Evolutionary conservation across 108 stramenopile species (phyloP).

Genomic region (Pseudonitzschia delicatissima): DNA sequence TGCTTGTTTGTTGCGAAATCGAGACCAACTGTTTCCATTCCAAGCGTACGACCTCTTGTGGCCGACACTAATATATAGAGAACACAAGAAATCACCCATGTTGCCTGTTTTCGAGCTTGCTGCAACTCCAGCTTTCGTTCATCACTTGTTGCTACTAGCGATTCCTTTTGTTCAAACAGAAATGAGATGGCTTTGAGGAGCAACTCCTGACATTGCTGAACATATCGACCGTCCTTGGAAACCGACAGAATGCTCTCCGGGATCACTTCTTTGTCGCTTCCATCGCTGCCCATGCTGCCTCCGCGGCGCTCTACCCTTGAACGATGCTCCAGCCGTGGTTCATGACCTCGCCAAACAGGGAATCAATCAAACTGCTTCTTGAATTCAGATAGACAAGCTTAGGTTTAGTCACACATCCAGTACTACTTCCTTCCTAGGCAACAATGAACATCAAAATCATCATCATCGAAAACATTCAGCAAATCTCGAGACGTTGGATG

Average conservation of each 20-base stretch:
- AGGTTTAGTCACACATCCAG: too few relatives aligned
- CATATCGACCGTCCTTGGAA: constrained; percentile 45
- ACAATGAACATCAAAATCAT: too few relatives aligned
- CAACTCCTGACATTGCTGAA: constrained; percentile 25
- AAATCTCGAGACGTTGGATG: too few relatives aligned
- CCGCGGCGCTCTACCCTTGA: background rate
- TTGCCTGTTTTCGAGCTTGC: background rate
- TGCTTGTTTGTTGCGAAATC: constrained; percentile 7
- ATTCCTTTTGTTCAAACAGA: background rate
- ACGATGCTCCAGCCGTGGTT: background rate
- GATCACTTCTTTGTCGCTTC: constrained; percentile 8
- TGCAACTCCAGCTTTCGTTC: background rate
- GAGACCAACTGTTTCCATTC: constrained; percentile 38
- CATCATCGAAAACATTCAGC: too few relatives aligned
- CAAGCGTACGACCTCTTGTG: constrained; percentile 22
- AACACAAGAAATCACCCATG: constrained; percentile 21
- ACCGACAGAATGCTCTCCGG: constrained; percentile 27
- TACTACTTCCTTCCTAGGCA: too few relatives aligned
- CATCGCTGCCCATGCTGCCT: background rate
- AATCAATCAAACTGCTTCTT: too few relatives aligned
- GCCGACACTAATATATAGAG: constrained; percentile 23
- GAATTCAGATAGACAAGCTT: too few relatives aligned
- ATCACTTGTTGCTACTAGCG: background rate
- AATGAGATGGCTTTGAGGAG: constrained; percentile 17
- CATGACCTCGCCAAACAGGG: too few relatives aligned